phyloP scores from a whole-genome alignment of 805 yeast species.

The Zygoascus flipseniorum region DNA sequence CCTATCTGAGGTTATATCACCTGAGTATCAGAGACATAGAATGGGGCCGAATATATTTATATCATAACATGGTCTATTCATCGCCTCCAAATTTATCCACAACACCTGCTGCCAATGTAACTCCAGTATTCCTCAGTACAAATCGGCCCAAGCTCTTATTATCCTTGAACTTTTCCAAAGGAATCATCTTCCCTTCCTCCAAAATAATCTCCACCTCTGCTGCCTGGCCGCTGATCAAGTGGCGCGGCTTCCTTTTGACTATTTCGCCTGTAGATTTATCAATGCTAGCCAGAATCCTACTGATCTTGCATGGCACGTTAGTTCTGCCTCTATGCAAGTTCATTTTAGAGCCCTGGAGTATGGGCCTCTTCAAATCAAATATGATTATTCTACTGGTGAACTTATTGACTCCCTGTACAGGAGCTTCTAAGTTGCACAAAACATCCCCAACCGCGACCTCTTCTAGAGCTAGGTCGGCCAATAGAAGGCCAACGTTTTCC shows the following conservation, averaged over 20 bases:
- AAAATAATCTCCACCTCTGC: conserved; percentile 53
- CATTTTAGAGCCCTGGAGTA: conserved; percentile 72
- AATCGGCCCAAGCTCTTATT: conserved; percentile 53
- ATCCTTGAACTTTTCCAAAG: conserved; percentile 42
- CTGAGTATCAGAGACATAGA: too few species aligned
- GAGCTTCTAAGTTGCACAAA: conserved; percentile 40
- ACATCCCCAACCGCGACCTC: conserved; percentile 62
- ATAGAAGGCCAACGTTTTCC: conserved; percentile 43
- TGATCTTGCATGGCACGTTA: conserved; percentile 59
- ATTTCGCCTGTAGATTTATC: conserved; percentile 25
- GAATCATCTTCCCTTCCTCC: conserved; percentile 36
- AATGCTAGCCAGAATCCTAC: conserved; percentile 34
- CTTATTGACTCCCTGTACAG: conserved; percentile 39
- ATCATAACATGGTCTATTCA: not conserved
- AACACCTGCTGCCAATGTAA: conserved; percentile 59
- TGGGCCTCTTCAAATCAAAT: conserved; percentile 63
- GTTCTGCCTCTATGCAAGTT: conserved; percentile 69
- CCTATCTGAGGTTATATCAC: not conserved
- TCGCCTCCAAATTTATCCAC: conserved; percentile 24
- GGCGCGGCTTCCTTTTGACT: conserved; percentile 40
- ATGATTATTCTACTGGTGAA: conserved; percentile 50
- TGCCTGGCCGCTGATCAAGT: conserved; percentile 49
- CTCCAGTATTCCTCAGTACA: conserved; percentile 61
- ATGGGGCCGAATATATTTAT: too few species aligned
- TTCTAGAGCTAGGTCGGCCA: conserved; percentile 30